Evolutionary conservation across 352 stramenopile genomes (phyloP).

Genomic region (Phytophthora citricola): DNA sequence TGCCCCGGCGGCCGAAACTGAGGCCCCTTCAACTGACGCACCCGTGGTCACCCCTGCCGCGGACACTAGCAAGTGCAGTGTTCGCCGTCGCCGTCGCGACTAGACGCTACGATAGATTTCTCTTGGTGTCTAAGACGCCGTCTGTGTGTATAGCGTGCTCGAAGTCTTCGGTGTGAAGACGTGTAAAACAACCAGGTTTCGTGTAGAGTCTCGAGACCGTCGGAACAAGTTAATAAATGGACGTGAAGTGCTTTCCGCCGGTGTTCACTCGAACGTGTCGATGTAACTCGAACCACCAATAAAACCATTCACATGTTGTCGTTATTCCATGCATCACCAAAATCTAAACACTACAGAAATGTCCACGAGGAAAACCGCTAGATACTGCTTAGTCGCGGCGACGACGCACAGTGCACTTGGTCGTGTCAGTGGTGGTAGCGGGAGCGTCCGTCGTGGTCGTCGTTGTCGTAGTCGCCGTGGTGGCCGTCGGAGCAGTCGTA

Average conservation of each 20-base stretch:
- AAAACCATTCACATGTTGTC: background rate
- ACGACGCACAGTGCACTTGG: slow-evolving; percentile 34
- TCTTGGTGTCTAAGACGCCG: slow-evolving; percentile 5
- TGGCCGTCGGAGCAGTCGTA: slow-evolving; percentile 13
- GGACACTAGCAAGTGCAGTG: slow-evolving; percentile 33
- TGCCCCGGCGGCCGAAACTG: slow-evolving; percentile 2
- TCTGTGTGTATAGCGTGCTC: slow-evolving; percentile 11
- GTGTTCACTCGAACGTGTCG: no score
- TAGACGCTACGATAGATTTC: slow-evolving; percentile 21
- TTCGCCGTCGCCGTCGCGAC: slow-evolving; percentile 32
- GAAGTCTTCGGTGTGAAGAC: slow-evolving; percentile 16
- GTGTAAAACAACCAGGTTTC: slow-evolving; percentile 27
- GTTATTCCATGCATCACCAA: slow-evolving; percentile 20
- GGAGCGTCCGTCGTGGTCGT: slow-evolving; percentile 10
- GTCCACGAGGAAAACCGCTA: slow-evolving; percentile 1
- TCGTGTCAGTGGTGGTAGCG: slow-evolving; percentile 17
- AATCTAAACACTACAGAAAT: slow-evolving; percentile 31
- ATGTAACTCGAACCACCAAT: no score
- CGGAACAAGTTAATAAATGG: slow-evolving; percentile 26
- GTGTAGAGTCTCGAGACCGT: slow-evolving; percentile 12
- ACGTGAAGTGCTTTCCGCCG: slow-evolving; percentile 5
- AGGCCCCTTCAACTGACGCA: slow-evolving; percentile 10
- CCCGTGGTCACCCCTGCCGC: slow-evolving; percentile 16
- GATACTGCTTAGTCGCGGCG: slow-evolving; percentile 22
- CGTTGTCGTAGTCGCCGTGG: slow-evolving; percentile 10